phyloP scores from a whole-genome alignment of 2,329 filamentous ascomycete species.

The Colletotrichum tamarilloi region DNA sequence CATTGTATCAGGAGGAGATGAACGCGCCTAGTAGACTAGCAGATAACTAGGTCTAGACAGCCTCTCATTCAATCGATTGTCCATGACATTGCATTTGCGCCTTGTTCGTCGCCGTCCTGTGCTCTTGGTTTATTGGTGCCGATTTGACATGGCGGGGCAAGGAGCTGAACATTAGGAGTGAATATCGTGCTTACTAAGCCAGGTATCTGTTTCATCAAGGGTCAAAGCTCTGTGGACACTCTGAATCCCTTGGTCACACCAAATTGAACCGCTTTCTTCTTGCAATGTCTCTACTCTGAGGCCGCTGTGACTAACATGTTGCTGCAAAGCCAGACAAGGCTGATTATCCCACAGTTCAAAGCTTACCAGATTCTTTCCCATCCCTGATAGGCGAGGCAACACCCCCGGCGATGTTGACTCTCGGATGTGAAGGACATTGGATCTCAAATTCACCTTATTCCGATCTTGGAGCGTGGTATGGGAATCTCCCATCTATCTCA shows the following conservation, averaged over 20 bases:
- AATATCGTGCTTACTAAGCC: neutral
- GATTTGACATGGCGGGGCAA: neutral
- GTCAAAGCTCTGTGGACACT: neutral
- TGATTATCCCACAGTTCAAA: neutral
- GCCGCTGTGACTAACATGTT: neutral
- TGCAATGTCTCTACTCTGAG: neutral
- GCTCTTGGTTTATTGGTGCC: neutral
- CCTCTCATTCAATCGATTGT: neutral
- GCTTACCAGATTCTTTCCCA: neutral
- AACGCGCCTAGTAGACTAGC: neutral
- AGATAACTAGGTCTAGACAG: neutral
- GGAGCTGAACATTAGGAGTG: neutral
- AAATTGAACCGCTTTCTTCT: neutral
- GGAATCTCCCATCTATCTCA: neutral
- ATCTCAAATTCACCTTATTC: neutral
- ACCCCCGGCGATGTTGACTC: neutral
- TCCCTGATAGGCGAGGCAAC: neutral
- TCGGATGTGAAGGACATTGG: neutral
- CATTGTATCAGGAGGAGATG: neutral
- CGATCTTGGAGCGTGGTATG: neutral
- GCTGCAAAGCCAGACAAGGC: neutral
- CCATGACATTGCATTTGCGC: neutral
- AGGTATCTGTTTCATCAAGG: neutral
- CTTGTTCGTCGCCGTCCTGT: neutral
- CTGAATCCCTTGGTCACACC: neutral